Conservation (phyloP, 345 rosid species). For the Sonneratia alba region DNA sequence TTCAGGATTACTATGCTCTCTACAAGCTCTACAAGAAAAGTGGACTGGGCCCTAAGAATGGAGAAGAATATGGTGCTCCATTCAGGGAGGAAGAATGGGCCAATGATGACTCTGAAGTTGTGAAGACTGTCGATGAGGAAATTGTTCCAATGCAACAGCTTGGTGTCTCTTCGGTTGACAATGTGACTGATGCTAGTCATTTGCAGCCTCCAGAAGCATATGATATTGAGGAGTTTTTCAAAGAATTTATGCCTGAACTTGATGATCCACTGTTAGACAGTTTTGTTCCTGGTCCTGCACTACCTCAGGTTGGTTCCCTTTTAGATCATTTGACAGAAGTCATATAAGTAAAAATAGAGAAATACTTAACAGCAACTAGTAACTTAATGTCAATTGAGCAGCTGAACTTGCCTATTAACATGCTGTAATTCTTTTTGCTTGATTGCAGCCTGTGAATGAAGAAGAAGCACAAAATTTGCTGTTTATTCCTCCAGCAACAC, state of each 20-base stretch:
- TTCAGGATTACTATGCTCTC: constrained; percentile 63
- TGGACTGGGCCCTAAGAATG: constrained; percentile 95
- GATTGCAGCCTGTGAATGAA: constrained; percentile 19
- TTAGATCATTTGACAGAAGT: background rate
- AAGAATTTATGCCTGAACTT: constrained; percentile 25
- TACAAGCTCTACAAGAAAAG: constrained; percentile 80
- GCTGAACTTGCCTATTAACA: background rate
- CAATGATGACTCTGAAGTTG: constrained; percentile 31
- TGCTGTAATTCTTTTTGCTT: background rate
- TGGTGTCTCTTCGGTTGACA: constrained; percentile 20
- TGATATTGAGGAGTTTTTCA: constrained; percentile 44
- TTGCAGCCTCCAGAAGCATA: constrained; percentile 16
- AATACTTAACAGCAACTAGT: background rate
- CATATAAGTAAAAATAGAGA: background rate
- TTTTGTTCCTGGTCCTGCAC: constrained; percentile 1
- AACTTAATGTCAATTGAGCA: background rate
- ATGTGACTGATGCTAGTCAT: constrained; percentile 10
- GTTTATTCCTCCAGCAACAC: constrained; percentile 23
- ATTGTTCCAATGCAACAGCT: constrained; percentile 19
- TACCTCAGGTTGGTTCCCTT: constrained; percentile 27
- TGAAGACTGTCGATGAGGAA: constrained; percentile 13
- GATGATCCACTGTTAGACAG: constrained; percentile 5
- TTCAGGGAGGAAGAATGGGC: constrained; percentile 83
- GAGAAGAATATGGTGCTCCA: constrained; percentile 94
- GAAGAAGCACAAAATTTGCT: constrained; percentile 33